Base-by-base conservation (phyloP, 2,329 filamentous ascomycete species). In the Mollisia scopiformis region DNA sequence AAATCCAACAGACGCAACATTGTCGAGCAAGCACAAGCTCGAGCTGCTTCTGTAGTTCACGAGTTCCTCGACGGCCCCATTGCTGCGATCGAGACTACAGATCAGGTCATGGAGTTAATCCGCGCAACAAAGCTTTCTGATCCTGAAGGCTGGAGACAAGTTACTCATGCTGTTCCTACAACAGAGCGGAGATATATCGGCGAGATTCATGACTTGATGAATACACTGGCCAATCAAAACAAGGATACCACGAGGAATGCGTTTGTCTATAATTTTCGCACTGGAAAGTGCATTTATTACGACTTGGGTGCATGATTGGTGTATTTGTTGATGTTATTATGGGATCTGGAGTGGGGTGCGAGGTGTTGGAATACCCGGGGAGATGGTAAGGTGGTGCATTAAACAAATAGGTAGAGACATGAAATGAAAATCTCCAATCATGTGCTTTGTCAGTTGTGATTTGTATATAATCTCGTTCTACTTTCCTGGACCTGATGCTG, bases 201-300 rank as follows among this genome's bases (percentile, higher is more conserved):
- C 28, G 91, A 97, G 72, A 83, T 97, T 43, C 90, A 95, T 71
- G 89, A 92, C 62, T 80, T 94, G 74, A 80, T 97, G 56, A 73
- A 78, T 72, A 76, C 83, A 69, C 76, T 95, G 79, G 85, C 85
- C 73, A 75, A 80, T 66, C 77, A 83, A 73, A 80, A 88, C 80
- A 77, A 82, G 79, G 78, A 80, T 3, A 84, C 81, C 8, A 82
- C 84, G 25, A 83, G 85, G 50, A 91, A 93, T 73, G 90, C 91
- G 11, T 96, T 96, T 76, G 84, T 97, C 55, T 97, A 96, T 77
- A 97, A 97, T 71, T 97, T 96, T 69, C 82, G 93, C 62, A 96
- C 92, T 10, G 91, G 90, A 0, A 88, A 84, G 61, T 93, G 91
- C 73, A 83, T 97, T 54, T 92, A 94, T 73, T 97, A 97, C 75